Conservation (phyloP, 2,329 filamentous ascomycete species). For the Diplocarpon mali region DNA sequence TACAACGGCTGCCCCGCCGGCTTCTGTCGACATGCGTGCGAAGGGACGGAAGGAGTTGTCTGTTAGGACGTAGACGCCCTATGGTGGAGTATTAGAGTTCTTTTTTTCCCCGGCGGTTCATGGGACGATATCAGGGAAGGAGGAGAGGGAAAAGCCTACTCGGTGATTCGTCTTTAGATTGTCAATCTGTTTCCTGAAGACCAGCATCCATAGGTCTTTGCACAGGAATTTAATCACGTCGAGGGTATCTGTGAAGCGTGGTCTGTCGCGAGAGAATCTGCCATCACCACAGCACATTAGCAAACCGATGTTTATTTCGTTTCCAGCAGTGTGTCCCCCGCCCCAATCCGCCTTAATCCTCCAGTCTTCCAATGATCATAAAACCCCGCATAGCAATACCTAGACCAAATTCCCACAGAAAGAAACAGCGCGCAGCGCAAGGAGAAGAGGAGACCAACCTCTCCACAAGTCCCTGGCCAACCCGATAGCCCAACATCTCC, state of each 20-base stretch:
- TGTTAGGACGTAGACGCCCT: conserved; percentile 89
- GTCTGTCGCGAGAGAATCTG: conserved; percentile 72
- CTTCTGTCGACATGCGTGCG: conserved; percentile 76
- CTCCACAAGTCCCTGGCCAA: conserved; percentile 86
- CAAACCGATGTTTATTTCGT: too few species aligned
- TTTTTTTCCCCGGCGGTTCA: too few species aligned
- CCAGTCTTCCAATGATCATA: too few species aligned
- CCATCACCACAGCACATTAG: background rate
- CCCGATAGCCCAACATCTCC: conserved; percentile 78
- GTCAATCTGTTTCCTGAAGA: conserved; percentile 95
- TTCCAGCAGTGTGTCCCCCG: too few species aligned
- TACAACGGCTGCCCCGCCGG: conserved; percentile 58
- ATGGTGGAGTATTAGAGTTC: background rate
- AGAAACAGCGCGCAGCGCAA: background rate
- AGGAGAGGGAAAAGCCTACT: conserved; percentile 34
- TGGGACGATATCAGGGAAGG: background rate
- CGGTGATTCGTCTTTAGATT: conserved; percentile 98
- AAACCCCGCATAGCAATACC: too few species aligned
- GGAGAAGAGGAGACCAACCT: conserved; percentile 44
- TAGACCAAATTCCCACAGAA: too few species aligned
- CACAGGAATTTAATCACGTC: conserved; percentile 98
- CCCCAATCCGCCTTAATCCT: too few species aligned
- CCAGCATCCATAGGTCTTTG: conserved; percentile 92
- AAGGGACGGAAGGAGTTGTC: conserved; percentile 88
- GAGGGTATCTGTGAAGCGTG: conserved; percentile 81